Percentiles rank a stretch among this genome's conserved stretches.
Conservation (phyloP, 192 early-diverging fungal species). For the Haplosporangium gracile region DNA sequence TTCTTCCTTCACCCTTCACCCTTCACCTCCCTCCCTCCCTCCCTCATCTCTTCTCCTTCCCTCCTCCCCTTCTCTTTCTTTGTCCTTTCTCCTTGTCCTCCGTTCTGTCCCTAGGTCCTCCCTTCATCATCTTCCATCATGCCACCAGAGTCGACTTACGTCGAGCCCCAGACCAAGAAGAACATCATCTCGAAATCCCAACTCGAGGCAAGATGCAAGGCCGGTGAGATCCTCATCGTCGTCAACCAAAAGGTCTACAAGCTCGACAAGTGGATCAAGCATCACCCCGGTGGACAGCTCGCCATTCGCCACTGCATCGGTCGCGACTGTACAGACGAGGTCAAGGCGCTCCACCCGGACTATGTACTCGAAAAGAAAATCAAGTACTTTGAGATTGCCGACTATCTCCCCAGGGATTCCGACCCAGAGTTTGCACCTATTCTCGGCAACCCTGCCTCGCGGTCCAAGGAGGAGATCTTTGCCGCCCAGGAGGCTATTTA, state of each 20-base stretch:
- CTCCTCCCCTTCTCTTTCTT: neutral
- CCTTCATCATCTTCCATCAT: constrained; percentile 13
- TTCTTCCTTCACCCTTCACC: neutral
- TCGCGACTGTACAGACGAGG: constrained; percentile 93
- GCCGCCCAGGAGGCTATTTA: constrained; percentile 35
- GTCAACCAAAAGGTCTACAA: constrained; percentile 91
- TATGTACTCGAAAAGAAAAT: constrained; percentile 82
- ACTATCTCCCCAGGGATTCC: constrained; percentile 60
- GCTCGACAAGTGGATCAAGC: constrained; percentile 81
- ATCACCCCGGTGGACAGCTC: constrained; percentile 94
- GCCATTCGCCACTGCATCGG: constrained; percentile 90
- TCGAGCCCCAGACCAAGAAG: constrained; percentile 43
- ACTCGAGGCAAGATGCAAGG: constrained; percentile 51
- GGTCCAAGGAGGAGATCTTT: constrained; percentile 41
- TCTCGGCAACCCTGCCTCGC: constrained; percentile 6
- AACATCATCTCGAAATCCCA: constrained; percentile 43
- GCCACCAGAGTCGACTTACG: constrained; percentile 55
- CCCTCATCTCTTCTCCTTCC: constrained; percentile 1
- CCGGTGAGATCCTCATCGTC: constrained; percentile 88
- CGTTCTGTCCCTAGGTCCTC: neutral
- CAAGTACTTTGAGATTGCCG: constrained; percentile 85
- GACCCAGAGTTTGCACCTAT: constrained; percentile 54
- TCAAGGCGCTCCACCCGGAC: constrained; percentile 86
- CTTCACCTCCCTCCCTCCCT: neutral
- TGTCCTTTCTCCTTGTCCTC: neutral